Conservation (phyloP, 1,284 basidiomycete species). For the Ceratobasidium sp. region DNA sequence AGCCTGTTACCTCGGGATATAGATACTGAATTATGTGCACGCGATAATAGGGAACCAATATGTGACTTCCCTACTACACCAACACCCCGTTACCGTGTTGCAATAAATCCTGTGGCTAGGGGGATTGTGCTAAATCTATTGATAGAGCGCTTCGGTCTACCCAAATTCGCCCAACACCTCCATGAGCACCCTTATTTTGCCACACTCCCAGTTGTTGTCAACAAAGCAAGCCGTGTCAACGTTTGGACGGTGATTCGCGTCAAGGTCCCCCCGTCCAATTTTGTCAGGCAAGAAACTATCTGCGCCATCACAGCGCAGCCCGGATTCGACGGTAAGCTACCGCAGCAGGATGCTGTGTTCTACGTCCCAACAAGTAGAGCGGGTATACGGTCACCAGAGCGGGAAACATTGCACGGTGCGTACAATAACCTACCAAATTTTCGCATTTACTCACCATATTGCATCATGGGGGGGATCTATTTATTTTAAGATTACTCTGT, state of each 20-base stretch:
- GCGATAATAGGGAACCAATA: too few species aligned
- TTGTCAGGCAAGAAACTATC: neutral
- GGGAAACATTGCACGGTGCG: neutral
- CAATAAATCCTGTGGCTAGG: neutral
- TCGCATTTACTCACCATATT: too few species aligned
- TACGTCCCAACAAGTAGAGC: neutral
- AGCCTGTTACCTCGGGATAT: too few species aligned
- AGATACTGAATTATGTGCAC: too few species aligned
- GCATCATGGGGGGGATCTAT: too few species aligned
- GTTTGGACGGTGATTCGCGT: neutral
- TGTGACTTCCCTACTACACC: neutral
- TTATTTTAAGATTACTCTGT: neutral
- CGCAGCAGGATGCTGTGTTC: neutral
- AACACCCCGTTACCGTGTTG: neutral
- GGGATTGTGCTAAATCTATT: neutral
- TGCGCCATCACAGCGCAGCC: neutral
- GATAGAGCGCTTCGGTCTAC: neutral
- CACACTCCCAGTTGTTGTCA: neutral
- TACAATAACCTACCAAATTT: too few species aligned
- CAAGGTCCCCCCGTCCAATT: neutral
- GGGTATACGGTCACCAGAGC: neutral
- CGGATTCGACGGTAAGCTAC: neutral
- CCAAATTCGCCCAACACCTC: neutral
- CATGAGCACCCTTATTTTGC: slow-evolving; percentile 2
- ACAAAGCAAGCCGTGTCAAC: neutral